Conservation (phyloP, 768 basidiomycete genomes). For the Pulveroboletus sp. region DNA sequence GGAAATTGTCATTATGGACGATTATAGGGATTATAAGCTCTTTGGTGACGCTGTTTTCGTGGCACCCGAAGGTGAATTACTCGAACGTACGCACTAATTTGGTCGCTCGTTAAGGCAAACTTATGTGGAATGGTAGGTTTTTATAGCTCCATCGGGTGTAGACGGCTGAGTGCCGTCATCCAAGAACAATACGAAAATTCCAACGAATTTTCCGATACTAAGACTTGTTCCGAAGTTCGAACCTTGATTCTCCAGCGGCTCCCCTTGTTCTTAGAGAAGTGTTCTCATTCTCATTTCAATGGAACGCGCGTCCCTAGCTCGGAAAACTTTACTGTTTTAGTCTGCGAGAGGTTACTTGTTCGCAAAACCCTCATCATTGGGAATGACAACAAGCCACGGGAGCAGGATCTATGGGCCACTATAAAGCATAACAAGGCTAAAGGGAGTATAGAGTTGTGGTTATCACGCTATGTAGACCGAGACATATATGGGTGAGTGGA, state of each 20-base stretch:
- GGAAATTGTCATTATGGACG: neutral
- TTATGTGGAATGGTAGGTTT: neutral
- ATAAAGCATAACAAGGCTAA: neutral
- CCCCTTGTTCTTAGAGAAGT: neutral
- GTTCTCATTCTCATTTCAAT: neutral
- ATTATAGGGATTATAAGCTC: neutral
- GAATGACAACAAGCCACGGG: neutral
- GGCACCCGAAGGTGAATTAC: neutral
- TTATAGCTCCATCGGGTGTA: neutral
- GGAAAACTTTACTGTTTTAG: neutral
- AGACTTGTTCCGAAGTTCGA: neutral
- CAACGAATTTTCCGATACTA: neutral
- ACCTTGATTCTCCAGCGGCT: neutral
- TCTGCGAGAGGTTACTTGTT: neutral
- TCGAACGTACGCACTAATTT: neutral
- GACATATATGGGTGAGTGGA: neutral
- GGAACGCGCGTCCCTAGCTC: neutral
- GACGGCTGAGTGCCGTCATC: neutral
- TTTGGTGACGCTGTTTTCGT: neutral
- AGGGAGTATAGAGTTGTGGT: neutral
- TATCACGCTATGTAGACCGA: neutral
- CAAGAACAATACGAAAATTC: neutral
- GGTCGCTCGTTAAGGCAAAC: neutral
- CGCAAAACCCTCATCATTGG: neutral
- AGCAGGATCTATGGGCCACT: neutral